Percentiles rank a stretch among this genome's conserved stretches.
Evolutionary conservation across 2,329 filamentous ascomycete genomes (phyloP).

Genomic region (Fusarium abutilonis): DNA sequence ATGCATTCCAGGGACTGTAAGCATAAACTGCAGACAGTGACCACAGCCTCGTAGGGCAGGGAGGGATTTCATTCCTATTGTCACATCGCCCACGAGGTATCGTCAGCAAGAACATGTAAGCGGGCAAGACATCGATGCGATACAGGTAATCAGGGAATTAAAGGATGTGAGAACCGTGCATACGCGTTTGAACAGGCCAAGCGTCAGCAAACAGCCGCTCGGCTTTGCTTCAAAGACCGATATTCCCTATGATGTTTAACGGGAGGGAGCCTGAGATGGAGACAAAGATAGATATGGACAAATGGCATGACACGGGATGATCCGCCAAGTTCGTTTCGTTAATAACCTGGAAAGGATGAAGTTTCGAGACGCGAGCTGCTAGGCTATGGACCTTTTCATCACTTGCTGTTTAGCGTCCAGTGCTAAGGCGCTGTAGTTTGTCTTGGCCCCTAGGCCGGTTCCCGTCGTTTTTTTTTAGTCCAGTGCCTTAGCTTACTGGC

Average conservation of each 20-base stretch:
- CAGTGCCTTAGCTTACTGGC: slow-evolving; percentile 21
- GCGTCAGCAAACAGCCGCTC: slow-evolving; percentile 22
- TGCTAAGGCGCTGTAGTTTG: slow-evolving; percentile 26
- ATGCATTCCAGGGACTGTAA: slow-evolving; percentile 7
- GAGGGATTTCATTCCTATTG: slow-evolving; percentile 2
- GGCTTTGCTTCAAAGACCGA: slow-evolving; percentile 11
- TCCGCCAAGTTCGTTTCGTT: slow-evolving; percentile 8
- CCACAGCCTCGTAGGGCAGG: slow-evolving; percentile 25
- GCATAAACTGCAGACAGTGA: slow-evolving; percentile 12
- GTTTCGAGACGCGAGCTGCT: slow-evolving; percentile 21
- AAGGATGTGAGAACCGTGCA: slow-evolving; percentile 8
- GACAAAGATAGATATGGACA: too few species aligned
- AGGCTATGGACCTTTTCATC: slow-evolving; percentile 17
- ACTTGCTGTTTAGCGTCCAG: slow-evolving; percentile 19
- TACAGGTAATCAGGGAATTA: slow-evolving; percentile 17
- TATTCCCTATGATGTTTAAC: slow-evolving; percentile 4
- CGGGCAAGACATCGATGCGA: slow-evolving; percentile 4
- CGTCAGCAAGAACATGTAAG: slow-evolving; percentile 12
- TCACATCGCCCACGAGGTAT: slow-evolving; percentile 12
- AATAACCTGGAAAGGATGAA: slow-evolving; percentile 4
- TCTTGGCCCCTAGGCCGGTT: slow-evolving; percentile 28
- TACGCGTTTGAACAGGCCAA: slow-evolving; percentile 9
- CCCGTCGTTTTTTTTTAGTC: slow-evolving; percentile 16
- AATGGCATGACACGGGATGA: slow-evolving; percentile 1
- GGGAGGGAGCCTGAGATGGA: slow-evolving; percentile 27